Conservation (phyloP, 2,329 filamentous ascomycete genomes). For the Parafenestella ontariensis region DNA sequence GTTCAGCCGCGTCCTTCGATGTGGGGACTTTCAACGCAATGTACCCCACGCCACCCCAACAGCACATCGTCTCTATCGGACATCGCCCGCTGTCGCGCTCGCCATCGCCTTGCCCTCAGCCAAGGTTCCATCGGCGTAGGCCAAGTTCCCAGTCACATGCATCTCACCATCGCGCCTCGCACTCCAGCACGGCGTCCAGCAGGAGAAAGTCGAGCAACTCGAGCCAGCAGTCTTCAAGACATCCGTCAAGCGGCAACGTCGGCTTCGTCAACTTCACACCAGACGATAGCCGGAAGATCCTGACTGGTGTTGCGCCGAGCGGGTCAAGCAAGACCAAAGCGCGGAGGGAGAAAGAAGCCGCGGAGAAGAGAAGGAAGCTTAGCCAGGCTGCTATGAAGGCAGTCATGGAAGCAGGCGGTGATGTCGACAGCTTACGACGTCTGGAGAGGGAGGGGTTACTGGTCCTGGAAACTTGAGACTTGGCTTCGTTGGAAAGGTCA, state of each 20-base stretch:
- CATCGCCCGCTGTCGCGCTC: constrained; percentile 32
- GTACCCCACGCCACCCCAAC: constrained; percentile 20
- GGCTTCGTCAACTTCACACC: constrained; percentile 92
- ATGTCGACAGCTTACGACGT: constrained; percentile 56
- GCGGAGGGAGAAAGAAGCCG: constrained; percentile 85
- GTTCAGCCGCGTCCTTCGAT: constrained; percentile 28
- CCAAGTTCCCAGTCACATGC: constrained; percentile 20
- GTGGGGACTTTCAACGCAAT: constrained; percentile 17
- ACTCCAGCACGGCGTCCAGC: constrained; percentile 12
- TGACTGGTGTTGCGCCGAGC: constrained; percentile 89
- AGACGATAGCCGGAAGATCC: constrained; percentile 75
- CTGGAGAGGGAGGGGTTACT: constrained; percentile 53
- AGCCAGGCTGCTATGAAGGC: constrained; percentile 73
- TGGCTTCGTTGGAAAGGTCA: constrained; percentile 5
- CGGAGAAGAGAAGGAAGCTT: constrained; percentile 74
- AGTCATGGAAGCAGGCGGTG: constrained; percentile 73
- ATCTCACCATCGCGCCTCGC: constrained; percentile 4
- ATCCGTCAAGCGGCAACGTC: constrained; percentile 53
- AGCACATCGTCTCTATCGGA: constrained; percentile 28
- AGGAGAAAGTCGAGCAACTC: constrained; percentile 30
- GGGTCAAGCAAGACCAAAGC: constrained; percentile 95
- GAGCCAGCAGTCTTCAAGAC: constrained; percentile 48
- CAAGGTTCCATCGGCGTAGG: constrained; percentile 34
- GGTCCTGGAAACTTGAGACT: constrained; percentile 22
- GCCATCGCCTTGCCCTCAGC: constrained; percentile 32